Conservation (phyloP, 2,329 filamentous ascomycete species). For the Claviceps purpurea region DNA sequence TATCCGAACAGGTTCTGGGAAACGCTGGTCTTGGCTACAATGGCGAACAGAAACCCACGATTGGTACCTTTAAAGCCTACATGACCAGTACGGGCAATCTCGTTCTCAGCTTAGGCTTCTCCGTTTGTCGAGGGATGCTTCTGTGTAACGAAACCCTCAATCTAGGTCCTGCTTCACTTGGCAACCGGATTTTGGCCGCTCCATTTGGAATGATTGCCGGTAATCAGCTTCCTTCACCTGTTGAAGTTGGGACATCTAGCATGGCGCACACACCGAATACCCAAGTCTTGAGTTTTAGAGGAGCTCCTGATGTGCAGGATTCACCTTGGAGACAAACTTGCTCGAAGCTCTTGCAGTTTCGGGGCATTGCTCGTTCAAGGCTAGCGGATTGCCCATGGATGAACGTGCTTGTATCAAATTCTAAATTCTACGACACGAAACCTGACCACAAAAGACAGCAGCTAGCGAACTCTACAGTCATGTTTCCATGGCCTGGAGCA, state of each 20-base stretch:
- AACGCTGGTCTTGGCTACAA: conserved; percentile 9
- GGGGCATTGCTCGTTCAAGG: conserved; percentile 31
- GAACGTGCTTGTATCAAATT: conserved; percentile 33
- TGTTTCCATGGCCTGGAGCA: conserved; percentile 39
- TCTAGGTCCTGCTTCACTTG: conserved; percentile 25
- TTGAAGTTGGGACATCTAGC: conserved; percentile 19
- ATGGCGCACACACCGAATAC: conserved; percentile 39
- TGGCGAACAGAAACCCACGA: conserved; percentile 15
- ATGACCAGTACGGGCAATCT: conserved; percentile 43
- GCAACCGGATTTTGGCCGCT: conserved; percentile 37
- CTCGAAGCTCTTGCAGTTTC: conserved; percentile 34
- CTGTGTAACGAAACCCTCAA: conserved; percentile 30
- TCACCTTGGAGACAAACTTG: conserved; percentile 37
- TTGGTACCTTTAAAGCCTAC: conserved; percentile 40
- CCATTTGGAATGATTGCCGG: conserved; percentile 34
- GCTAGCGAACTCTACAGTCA: conserved; percentile 20
- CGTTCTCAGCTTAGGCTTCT: conserved; percentile 34
- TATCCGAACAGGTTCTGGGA: conserved; percentile 19
- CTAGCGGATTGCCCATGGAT: conserved; percentile 36
- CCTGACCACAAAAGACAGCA: conserved; percentile 28
- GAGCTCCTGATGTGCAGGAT: conserved; percentile 26
- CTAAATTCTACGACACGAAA: conserved; percentile 28
- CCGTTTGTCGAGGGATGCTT: conserved; percentile 32
- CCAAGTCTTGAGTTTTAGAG: conserved; percentile 30
- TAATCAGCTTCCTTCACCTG: conserved; percentile 10